Evolutionary conservation across 108 stramenopile species (phyloP), one percentile per base, ranked within the genome.

Genomic region (Skeletonema potamos): DNA sequence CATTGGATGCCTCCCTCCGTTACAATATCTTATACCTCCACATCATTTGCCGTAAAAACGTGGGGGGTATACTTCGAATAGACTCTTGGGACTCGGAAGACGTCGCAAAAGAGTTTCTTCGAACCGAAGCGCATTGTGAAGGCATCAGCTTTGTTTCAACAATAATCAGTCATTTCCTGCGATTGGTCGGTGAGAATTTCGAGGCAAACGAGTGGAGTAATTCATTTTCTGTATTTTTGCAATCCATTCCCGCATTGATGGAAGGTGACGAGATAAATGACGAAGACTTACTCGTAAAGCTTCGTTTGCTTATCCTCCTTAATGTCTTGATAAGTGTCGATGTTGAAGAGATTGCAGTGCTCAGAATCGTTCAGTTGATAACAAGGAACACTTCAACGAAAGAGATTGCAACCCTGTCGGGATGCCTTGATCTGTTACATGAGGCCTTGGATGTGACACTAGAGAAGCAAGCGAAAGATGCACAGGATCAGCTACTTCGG

Each of bases 141-240:
- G 48, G 48, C 48, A 9, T 24, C 48, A 51, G 8, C 22, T 51
- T 51, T 9, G 48, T 51, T 8, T 24, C 48, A 9, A 6, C 48
- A 22, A 7, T 51, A 10, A 6, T 10, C 22, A 51, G 22, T 22
- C 8, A 51, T 24, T 51, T 51, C 48, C 6, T 22, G 48, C 18
- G 48, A 51, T 4, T 24, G 48, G 0, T 51, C 7, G 7, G 22
- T 8, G 48, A 51, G 18, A 51, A 51, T 51, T 51, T 51, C 8
- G 48, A 29, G 5, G 3, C 30, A n/a, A 51, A 54, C 2, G 5
- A 58, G 29, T 69, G 68, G 68, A 69, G 68, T 36, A 39, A 30
- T 27, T 58, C 68, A 59, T 69, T 69, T 58, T 69, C 68, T 22
- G 30, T 27, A 6, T 69, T 69, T 58, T 29, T 59, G 8, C 29